Evolutionary conservation across 305 asterid genomes (phyloP), one percentile per base, ranked within the genome.

Genomic region (Stenogyne calaminthoides): DNA sequence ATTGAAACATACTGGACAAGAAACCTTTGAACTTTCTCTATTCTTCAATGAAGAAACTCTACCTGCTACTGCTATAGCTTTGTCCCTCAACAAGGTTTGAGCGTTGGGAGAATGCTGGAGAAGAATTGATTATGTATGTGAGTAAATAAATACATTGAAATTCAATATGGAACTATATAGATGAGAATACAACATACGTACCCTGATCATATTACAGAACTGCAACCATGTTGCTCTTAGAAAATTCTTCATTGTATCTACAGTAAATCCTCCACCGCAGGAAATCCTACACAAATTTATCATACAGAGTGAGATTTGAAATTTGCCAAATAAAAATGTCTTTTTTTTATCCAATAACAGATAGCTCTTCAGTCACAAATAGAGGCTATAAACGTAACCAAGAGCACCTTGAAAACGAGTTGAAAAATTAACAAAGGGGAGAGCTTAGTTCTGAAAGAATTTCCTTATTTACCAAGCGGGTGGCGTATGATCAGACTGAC

Each of bases 1-100:
- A 40, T 76, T 74, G 44, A 78, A 84, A 76, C 99, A 94, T 22
- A 86, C 89, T 0, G 96, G 99, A 74, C 98, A 94, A 72, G 90
- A 85, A 75, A 83, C 91, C 71, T 82, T 87, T 7, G 79, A 66
- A 57, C 76, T 46, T n/a, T 77, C 81, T 27, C 73, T 79, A 18
- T 86, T 84, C 65, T 42, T 79, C 20, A 76, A 77, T 25, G 84
- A 55, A n/a, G 90, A 73, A 36, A 91, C 96, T 82, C 91, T 84
- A 36, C 76, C 88, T 44, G 98, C 98, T 51, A 91, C 90, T 12
- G 78, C 86, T 69, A 90, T 78, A 20, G 97, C 96, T 82, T 90
- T 86, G 47, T 87, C 96, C 55, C 96, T 83, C 82, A 90, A 61
- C 11, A 84, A 67, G 46, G 72, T 61, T 19, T 65, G 81, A 52